Conservation (phyloP, 768 basidiomycete species). For the Termitomyces sp. region DNA sequence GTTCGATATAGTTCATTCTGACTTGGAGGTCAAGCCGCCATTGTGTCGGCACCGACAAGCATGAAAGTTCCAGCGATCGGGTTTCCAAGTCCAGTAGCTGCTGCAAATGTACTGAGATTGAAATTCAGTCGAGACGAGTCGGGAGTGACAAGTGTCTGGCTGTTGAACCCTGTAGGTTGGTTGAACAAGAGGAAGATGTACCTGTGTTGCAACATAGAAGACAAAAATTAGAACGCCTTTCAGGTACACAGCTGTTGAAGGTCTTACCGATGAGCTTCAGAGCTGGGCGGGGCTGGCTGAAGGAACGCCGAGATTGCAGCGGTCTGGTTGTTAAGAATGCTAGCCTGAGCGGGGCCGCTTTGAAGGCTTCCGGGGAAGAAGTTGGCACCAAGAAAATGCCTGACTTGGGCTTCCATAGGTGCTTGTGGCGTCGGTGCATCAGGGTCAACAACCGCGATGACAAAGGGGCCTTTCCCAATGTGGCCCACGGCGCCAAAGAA, state of each 20-base stretch:
- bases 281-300: constrained; percentile 39
- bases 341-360: neutral
- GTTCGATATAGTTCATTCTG: neutral
- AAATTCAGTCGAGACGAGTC: constrained; percentile 30
- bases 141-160: constrained; percentile 35
- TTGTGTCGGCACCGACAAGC: constrained; percentile 23
- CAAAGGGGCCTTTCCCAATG: constrained; percentile 39
- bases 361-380: constrained; percentile 18
- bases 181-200: constrained; percentile 31
- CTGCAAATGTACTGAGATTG: constrained; percentile 21
- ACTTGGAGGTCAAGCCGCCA: too few relatives aligned
- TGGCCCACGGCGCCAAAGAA: constrained; percentile 18
- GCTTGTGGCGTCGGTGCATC: constrained; percentile 46
- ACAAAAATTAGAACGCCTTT: neutral
- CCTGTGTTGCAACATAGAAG: constrained; percentile 26
- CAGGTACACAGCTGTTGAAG: neutral
- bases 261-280: constrained; percentile 36
- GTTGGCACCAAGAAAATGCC: constrained; percentile 44
- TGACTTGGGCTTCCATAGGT: constrained; percentile 34
- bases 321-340: constrained; percentile 31
- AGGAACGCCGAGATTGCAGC: constrained; percentile 34
- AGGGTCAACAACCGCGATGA: constrained; percentile 42
- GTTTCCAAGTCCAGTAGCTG: constrained; percentile 34
- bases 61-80: constrained; percentile 47
- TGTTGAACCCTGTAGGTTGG: constrained; percentile 36